Evolutionary conservation across 371 early-diverging fungal genomes (phyloP), one percentile per base, ranked within the genome.

Genomic region (Mucor plumbeus): DNA sequence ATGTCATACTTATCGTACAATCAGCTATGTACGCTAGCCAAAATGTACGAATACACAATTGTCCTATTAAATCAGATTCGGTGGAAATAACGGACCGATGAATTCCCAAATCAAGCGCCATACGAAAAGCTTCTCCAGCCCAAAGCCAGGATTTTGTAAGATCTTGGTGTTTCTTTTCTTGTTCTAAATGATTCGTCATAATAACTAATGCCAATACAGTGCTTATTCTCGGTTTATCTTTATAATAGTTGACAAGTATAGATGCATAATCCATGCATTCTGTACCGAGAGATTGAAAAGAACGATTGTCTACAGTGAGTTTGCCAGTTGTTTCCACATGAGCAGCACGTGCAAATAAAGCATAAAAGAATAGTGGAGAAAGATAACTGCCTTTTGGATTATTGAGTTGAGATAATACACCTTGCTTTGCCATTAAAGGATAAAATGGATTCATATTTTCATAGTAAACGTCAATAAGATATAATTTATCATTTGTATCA

Each of bases 381-480:
- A 82, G 68, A 40, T 64, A 76, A 6, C 68, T 70, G 4, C 39
- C 43, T 40, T 21, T 36, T 5, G 3, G 9, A 17, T 65, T 44
- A 8, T 53, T 53, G 11, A 76, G 65, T 31, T 82, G 74, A 0
- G 50, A 21, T 8, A 62, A 19, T 47, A 89, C 73, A 0, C 71
- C 63, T 8, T 44, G 39, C 40, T 79, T 76, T 55, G 79, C 73
- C 38, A 89, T 59, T 47, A 88, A 69, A 3, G 90, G 88, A 19
- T 80, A 80, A 41, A 76, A 82, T 5, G 86, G 80, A 58, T 87
- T 83, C n/a, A 83, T 58, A 69, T 85, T 81, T 15, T 72, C 61
- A 65, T 84, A 88, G 69, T 85, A 88, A 5, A 82, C 64, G 15
- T 83, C 76, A 14, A 89, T 79, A 11, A 89, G 72, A 43, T 74